These are phyloP conservation scores for Cubamyces lactineus DNA, from an alignment of 768 basidiomycete species.

Conservation along the genomic window DNA sequence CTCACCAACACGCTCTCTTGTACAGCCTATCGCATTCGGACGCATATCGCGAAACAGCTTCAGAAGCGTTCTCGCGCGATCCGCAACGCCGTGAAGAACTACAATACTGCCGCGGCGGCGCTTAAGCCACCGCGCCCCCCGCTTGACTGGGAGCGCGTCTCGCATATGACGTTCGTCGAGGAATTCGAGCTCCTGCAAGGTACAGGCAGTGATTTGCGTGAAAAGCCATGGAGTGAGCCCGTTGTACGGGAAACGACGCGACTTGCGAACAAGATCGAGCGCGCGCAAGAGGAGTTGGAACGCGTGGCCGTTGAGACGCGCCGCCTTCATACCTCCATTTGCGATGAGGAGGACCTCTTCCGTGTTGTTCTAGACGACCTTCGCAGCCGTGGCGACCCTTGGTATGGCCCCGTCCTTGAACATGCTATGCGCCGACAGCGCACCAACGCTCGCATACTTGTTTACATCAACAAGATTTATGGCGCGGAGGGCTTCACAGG, in stretches of 20 bases:
- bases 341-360: constrained; percentile 26
- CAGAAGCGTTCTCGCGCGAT: constrained; percentile 33
- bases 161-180: constrained; percentile 35
- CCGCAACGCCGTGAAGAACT: constrained; percentile 32
- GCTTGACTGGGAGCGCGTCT: constrained; percentile 33
- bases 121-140: constrained; percentile 30
- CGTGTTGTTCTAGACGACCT: constrained; percentile 6
- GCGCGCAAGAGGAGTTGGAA: constrained; percentile 33
- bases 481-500: constrained; percentile 17
- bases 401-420: constrained; percentile 10
- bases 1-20: too few relatives aligned
- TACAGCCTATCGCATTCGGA: constrained; percentile 37
- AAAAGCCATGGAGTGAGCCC: constrained; percentile 34
- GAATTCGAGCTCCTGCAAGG: constrained; percentile 37
- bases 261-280: constrained; percentile 23
- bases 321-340: constrained; percentile 32
- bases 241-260: constrained; percentile 30
- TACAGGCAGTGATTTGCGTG: constrained; percentile 29
- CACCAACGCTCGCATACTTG: constrained; percentile 14
- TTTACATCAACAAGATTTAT: constrained; percentile 17
- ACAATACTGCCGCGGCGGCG: constrained; percentile 34
- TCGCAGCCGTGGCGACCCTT: background rate
- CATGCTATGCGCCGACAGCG: background rate
- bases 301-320: constrained; percentile 32
- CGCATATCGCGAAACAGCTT: constrained; percentile 37